A percentile compares a stretch with the other conserved stretches of the same genome.
phyloP scores from a whole-genome alignment of 2,329 filamentous ascomycete species.

The Xylariaceae sp. region DNA sequence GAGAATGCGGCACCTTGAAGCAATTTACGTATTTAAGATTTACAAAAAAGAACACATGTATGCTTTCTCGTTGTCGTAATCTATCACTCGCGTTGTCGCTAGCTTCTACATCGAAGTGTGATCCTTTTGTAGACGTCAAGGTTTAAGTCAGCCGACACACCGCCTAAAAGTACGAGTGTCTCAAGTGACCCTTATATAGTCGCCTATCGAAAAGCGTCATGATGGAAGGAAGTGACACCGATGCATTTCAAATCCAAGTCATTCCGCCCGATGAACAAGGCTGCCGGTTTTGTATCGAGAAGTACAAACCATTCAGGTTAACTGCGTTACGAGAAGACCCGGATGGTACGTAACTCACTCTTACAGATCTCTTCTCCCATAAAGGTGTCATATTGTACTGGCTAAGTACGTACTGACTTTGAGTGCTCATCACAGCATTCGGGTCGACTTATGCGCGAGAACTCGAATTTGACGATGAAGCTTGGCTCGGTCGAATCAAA shows the following conservation, averaged over 20 bases:
- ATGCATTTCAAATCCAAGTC: slow-evolving; percentile 21
- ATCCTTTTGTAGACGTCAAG: no score
- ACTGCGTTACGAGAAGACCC: slow-evolving; percentile 26
- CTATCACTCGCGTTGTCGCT: no score
- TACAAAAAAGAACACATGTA: no score
- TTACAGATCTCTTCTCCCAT: no score
- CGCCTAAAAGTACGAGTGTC: no score
- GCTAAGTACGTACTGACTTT: slow-evolving; percentile 7
- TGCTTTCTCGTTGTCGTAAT: no score
- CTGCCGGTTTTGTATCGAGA: slow-evolving; percentile 26
- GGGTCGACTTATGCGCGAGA: slow-evolving; percentile 37
- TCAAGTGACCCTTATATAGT: no score
- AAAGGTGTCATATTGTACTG: not conserved
- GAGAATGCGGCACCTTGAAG: no score
- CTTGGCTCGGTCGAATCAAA: slow-evolving; percentile 34
- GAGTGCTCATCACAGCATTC: slow-evolving; percentile 26
- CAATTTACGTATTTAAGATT: no score
- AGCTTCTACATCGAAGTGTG: no score
- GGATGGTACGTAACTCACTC: slow-evolving; percentile 16
- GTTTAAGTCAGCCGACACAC: no score
- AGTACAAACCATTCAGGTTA: slow-evolving; percentile 30
- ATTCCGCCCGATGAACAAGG: slow-evolving; percentile 23
- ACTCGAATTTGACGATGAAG: slow-evolving; percentile 30
- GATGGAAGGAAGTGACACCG: slow-evolving; percentile 1
- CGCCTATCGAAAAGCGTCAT: slow-evolving; percentile 9